phyloP scores from a whole-genome alignment of 371 early-diverging fungal species.

The Smittium culicis region DNA sequence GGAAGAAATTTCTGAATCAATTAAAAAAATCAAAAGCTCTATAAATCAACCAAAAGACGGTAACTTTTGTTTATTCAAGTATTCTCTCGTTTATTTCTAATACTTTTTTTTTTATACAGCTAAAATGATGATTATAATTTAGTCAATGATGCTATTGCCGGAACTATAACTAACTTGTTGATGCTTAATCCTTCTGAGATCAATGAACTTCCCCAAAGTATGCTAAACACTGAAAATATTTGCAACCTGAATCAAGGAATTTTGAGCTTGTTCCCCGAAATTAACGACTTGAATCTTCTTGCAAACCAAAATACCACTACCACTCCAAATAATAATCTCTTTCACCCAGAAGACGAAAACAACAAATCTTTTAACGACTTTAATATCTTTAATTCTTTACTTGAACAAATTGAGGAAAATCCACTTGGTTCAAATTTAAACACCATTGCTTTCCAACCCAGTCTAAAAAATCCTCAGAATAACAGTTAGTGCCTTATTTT shows the following conservation, averaged over 20 bases:
- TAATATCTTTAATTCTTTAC: neutral
- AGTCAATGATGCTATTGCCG: neutral
- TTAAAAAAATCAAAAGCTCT: neutral
- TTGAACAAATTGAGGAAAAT: neutral
- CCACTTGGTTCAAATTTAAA: neutral
- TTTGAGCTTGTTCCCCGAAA: slow-evolving; percentile 25
- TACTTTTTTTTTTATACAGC: no score
- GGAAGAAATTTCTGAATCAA: slow-evolving; percentile 1
- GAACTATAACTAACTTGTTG: slow-evolving; percentile 1
- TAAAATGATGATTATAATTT: no score
- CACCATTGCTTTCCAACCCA: no score
- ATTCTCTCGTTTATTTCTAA: no score
- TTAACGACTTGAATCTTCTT: slow-evolving; percentile 12
- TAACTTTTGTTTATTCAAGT: no score
- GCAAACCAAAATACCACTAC: neutral
- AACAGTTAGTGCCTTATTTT: no score
- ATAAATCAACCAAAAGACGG: neutral
- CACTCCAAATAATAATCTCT: no score
- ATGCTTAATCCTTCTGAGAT: slow-evolving; percentile 14
- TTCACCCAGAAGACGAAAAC: neutral
- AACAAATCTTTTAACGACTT: neutral
- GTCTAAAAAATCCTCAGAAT: no score
- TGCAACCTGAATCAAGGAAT: slow-evolving; percentile 27
- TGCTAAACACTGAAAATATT: slow-evolving; percentile 22
- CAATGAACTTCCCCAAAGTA: slow-evolving; percentile 23